Evolutionary conservation across 202 grass and related monocot genomes (phyloP).

Genomic region (Schoenoplectus triqueter): DNA sequence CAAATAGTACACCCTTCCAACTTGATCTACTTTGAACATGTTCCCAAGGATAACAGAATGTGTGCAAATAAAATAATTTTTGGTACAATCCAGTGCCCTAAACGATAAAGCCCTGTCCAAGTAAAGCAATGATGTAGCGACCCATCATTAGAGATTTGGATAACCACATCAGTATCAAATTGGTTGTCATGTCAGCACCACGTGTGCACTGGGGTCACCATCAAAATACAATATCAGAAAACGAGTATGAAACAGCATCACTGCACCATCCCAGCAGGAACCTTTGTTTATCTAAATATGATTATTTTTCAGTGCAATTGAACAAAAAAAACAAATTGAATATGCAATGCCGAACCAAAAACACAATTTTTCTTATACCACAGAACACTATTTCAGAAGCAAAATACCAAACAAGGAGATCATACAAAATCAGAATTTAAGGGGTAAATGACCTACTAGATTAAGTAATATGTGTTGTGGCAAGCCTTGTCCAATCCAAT

Average conservation of each 20-base stretch:
- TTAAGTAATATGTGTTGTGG: neutral
- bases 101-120: neutral
- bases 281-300: neutral
- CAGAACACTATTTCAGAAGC: too few relatives aligned
- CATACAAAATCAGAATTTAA: neutral
- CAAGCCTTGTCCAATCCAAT: slow-evolving; percentile 16
- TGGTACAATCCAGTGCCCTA: neutral
- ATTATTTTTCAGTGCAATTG: too few relatives aligned
- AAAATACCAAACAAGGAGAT: neutral
- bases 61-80: neutral
- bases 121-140: neutral
- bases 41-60: too few relatives aligned
- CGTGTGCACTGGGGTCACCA: neutral
- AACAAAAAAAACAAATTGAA: too few relatives aligned
- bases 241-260: neutral
- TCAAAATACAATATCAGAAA: neutral
- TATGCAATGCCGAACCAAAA: too few relatives aligned
- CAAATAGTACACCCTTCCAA: neutral
- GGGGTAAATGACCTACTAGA: neutral
- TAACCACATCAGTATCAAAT: slow-evolving; percentile 5
- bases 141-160: neutral
- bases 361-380: too few relatives aligned
- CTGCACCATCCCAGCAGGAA: neutral
- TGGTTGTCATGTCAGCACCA: neutral
- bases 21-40: neutral